phyloP scores from a whole-genome alignment of 2,329 filamentous ascomycete species.

The Aureobasidium sp. region DNA sequence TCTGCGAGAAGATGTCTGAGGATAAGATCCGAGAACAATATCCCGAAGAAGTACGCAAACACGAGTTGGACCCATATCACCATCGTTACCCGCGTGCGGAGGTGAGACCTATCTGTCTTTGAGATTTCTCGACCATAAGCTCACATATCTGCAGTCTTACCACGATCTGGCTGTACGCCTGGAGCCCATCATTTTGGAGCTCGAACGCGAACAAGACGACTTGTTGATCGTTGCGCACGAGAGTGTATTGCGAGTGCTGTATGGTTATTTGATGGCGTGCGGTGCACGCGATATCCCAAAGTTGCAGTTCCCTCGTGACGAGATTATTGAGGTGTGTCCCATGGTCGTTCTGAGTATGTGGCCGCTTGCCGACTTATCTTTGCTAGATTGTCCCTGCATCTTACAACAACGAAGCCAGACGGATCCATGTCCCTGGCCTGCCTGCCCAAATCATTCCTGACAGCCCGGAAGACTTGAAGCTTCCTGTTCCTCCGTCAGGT shows the following conservation, averaged over 20 bases:
- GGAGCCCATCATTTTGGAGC: conserved; percentile 93
- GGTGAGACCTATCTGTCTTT: conserved; percentile 42
- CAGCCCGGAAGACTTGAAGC: conserved; percentile 74
- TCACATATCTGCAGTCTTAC: conserved; percentile 62
- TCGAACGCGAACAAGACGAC: conserved; percentile 94
- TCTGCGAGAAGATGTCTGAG: conserved; percentile 91
- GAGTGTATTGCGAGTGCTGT: conserved; percentile 91
- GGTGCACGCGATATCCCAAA: conserved; percentile 90
- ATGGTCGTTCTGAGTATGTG: no score
- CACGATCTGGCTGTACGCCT: conserved; percentile 96
- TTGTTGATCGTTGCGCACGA: conserved; percentile 98
- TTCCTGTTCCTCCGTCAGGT: conserved; percentile 61
- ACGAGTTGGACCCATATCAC: conserved; percentile 91
- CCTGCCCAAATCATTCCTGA: conserved; percentile 62
- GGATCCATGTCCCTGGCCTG: conserved; percentile 73
- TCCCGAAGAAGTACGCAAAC: conserved; percentile 85
- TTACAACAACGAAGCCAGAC: conserved; percentile 92
- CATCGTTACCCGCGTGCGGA: conserved; percentile 93
- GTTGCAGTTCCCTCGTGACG: conserved; percentile 87
- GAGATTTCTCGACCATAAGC: conserved; percentile 2
- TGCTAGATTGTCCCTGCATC: conserved; percentile 81
- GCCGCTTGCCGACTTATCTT: neutral
- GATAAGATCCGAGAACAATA: conserved; percentile 71
- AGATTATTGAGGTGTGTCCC: conserved; percentile 74
- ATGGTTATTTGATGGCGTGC: conserved; percentile 97